Evolutionary conservation across 2,329 filamentous ascomycete genomes (phyloP), one percentile per base, ranked within the genome.

Genomic region (Ophiobolus disseminans): DNA sequence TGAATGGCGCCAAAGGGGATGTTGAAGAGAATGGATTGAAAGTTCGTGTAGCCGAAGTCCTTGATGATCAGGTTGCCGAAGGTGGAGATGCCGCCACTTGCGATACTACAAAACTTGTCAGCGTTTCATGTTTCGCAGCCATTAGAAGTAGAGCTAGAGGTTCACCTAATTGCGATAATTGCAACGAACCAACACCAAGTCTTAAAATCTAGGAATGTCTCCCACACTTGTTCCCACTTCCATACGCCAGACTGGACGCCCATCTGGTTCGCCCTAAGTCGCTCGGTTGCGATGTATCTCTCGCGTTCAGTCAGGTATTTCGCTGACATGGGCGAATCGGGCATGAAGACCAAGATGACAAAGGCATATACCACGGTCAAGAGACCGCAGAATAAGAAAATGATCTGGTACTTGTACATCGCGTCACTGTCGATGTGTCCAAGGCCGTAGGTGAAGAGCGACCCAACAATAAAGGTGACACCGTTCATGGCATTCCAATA

Each of bases 231-330:
- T 35, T 93, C 82, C 88, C 89, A 93, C 75, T 90, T 82, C 90
- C 90, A 94, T 0, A 86, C 83, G 36, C 82, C 76, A 62, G 91
- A 88, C 40, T 89, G 86, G 26, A 82, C 78, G 21, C 86, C 88
- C 19, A 63, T 66, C 26, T 62, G 58, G 21, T 64, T 62, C 1
- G 55, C 51, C 4, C 55, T 34, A 4, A 66, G 32, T 16, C 63
- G 55, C 39, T 63, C 57, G 2, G 59, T 54, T 0, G 61, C 61
- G 30, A 61, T 55, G 23, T 55, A 25, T 10, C 46, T 47, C 35
- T 65, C 63, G 13, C 57, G 50, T 16, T 58, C 53, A 11, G 35
- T 60, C 11, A 66, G 21, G 11, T 53, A 60, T 25, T 57, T 60
- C 0, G 76, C 74, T 1, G 67, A 65, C 46, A 79, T 60, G 17